Conservation (phyloP, 805 yeast genomes). For the Scheffersomyces stipitis region DNA sequence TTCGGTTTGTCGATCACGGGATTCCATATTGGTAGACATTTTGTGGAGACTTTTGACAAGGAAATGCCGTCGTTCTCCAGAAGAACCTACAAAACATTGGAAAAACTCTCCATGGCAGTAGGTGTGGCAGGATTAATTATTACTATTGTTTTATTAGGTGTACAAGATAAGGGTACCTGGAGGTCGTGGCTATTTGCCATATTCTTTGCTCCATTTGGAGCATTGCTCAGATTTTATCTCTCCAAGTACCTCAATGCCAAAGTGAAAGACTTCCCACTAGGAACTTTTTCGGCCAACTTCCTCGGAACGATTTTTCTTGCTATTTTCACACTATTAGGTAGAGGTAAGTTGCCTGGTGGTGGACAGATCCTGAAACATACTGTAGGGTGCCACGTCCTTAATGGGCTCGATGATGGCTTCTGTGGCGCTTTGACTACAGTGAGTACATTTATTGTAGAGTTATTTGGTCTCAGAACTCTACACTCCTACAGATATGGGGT, state of each 20-base stretch:
- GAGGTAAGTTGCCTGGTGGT: slow-evolving; percentile 38
- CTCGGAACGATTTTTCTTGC: slow-evolving; percentile 35
- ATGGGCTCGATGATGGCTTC: slow-evolving; percentile 61
- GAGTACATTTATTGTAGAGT: slow-evolving; percentile 75
- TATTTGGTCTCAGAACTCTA: slow-evolving; percentile 32
- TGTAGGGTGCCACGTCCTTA: slow-evolving; percentile 50
- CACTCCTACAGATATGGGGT: slow-evolving; percentile 52
- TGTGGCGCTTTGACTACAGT: slow-evolving; percentile 75
- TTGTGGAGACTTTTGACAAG: slow-evolving; percentile 29
- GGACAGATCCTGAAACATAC: slow-evolving; percentile 26
- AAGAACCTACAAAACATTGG: slow-evolving; percentile 21
- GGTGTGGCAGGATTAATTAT: slow-evolving; percentile 29
- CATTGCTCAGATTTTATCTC: slow-evolving; percentile 55
- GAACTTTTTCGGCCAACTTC: slow-evolving; percentile 44
- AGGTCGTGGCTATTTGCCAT: slow-evolving; percentile 70
- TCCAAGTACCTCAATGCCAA: slow-evolving; percentile 49
- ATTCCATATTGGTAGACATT: slow-evolving; percentile 56
- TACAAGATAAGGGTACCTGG: slow-evolving; percentile 40
- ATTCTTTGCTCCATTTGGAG: slow-evolving; percentile 72
- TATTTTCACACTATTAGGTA: slow-evolving; percentile 38
- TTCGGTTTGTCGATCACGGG: slow-evolving; percentile 62
- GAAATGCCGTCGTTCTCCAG: slow-evolving; percentile 13
- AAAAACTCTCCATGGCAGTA: slow-evolving; percentile 12
- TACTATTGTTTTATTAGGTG: slow-evolving; percentile 44
- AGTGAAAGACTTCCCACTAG: slow-evolving; percentile 49